Percentiles rank a stretch among this genome's conserved stretches.
Conservation (phyloP, 257 asterid species). For the Solanum etuberosum region DNA sequence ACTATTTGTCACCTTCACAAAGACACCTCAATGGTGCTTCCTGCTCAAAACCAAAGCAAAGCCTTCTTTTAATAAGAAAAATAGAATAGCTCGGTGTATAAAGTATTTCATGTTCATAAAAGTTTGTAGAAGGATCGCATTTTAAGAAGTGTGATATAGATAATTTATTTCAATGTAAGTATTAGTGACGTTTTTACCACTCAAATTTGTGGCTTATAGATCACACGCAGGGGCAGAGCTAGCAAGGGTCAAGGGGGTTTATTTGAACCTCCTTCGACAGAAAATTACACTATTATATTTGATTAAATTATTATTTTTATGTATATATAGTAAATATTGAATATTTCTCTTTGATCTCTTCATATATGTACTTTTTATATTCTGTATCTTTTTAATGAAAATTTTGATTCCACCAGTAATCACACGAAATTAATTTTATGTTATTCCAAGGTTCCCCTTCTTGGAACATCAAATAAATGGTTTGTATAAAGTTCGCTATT, state of each 20-base stretch:
- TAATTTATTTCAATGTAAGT: not conserved
- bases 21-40: not conserved
- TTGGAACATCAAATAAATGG: not conserved
- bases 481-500: not conserved
- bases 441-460: not conserved
- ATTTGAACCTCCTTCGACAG: no score
- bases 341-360: no score
- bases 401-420: no score
- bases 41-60: not conserved
- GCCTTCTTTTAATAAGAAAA: not conserved
- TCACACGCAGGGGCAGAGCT: not conserved
- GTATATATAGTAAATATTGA: no score
- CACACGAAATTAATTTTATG: no score
- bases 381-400: no score
- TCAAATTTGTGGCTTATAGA: not conserved
- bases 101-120: not conserved
- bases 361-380: no score
- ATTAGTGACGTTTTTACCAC: not conserved
- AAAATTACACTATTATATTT: no score
- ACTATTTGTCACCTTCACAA: not conserved
- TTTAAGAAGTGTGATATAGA: not conserved
- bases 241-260: not conserved
- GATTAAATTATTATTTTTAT: no score
- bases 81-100: not conserved
- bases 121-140: fast-evolving